phyloP scores from a whole-genome alignment of 129 eudicot genomes.

The Cynara cardunculus region DNA sequence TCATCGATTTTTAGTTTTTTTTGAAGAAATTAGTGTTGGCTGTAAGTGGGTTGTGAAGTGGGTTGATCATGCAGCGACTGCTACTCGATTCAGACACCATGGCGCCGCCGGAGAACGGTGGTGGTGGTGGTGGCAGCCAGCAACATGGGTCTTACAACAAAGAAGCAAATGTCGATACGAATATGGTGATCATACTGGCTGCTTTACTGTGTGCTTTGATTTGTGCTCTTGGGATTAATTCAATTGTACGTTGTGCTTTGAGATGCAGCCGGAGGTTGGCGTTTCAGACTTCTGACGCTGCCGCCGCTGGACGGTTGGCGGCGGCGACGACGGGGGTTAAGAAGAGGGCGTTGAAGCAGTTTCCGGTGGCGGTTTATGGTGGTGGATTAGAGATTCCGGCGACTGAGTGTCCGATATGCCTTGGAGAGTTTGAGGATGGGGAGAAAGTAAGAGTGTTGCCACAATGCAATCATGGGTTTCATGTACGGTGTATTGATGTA shows the following conservation, averaged over 20 bases:
- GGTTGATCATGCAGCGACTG: slow-evolving; percentile 31
- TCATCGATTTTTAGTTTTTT: not conserved
- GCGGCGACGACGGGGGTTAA: slow-evolving; percentile 42
- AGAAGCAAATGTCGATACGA: slow-evolving; percentile 61
- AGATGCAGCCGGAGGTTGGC: slow-evolving; percentile 43
- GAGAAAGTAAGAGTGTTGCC: slow-evolving; percentile 71
- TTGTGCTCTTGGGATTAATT: slow-evolving; percentile 67
- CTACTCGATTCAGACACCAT: slow-evolving; percentile 29
- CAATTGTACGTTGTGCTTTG: slow-evolving; percentile 59
- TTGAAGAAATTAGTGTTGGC: not conserved
- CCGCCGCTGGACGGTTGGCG: slow-evolving; percentile 22
- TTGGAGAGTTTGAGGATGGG: slow-evolving; percentile 71
- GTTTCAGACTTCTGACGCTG: slow-evolving; percentile 23
- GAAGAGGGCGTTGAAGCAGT: slow-evolving; percentile 43
- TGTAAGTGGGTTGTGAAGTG: slow-evolving; percentile 6
- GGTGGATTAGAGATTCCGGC: slow-evolving; percentile 38
- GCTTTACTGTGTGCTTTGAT: slow-evolving; percentile 59
- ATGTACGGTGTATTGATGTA: slow-evolving; percentile 58
- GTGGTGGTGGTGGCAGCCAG: slow-evolving; percentile 3
- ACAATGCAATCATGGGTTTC: slow-evolving; percentile 68
- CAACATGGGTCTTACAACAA: slow-evolving; percentile 15
- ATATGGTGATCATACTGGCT: slow-evolving; percentile 74
- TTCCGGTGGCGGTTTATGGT: slow-evolving; percentile 59
- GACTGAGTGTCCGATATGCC: slow-evolving; percentile 68
- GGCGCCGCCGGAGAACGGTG: slow-evolving; percentile 4